These are phyloP conservation scores for Pichia phayaonensis DNA, from an alignment of 805 yeast genomes.

Conservation along the genomic window DNA sequence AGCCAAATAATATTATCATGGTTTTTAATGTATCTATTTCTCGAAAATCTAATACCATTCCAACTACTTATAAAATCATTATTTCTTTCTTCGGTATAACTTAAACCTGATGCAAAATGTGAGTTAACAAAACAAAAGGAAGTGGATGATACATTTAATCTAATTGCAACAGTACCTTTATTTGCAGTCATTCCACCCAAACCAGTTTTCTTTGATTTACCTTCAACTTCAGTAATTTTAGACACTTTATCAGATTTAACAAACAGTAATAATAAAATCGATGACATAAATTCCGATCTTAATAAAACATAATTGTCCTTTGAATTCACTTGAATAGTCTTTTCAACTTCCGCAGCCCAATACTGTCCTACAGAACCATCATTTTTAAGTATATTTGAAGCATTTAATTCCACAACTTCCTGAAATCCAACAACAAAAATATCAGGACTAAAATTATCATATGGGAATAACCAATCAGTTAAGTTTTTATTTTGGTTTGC, in stretches of 20 bases:
- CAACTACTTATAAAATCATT: slow-evolving; percentile 72
- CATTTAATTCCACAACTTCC: slow-evolving; percentile 88
- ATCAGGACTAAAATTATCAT: slow-evolving; percentile 55
- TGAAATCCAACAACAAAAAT: slow-evolving; percentile 87
- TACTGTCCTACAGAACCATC: slow-evolving; percentile 69
- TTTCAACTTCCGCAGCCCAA: slow-evolving; percentile 68
- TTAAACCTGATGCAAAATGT: slow-evolving; percentile 89
- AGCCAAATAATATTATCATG: slow-evolving; percentile 89
- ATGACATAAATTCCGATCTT: slow-evolving; percentile 70
- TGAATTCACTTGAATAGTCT: slow-evolving; percentile 44
- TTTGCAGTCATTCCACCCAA: slow-evolving; percentile 96
- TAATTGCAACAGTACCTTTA: slow-evolving; percentile 92
- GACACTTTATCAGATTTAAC: slow-evolving; percentile 41
- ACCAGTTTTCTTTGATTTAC: slow-evolving; percentile 93
- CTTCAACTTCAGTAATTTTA: slow-evolving; percentile 75
- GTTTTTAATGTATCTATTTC: slow-evolving; percentile 69
- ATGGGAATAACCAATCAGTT: slow-evolving; percentile 76
- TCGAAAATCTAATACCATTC: slow-evolving; percentile 68
- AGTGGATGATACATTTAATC: slow-evolving; percentile 76
- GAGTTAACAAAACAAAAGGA: slow-evolving; percentile 80
- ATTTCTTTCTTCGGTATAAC: slow-evolving; percentile 75
- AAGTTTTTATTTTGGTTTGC: slow-evolving; percentile 50
- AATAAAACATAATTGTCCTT: slow-evolving; percentile 47
- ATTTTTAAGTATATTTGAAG: slow-evolving; percentile 81
- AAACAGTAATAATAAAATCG: slow-evolving; percentile 56